Percentiles rank a stretch among this genome's conserved stretches.
Evolutionary conservation across 225 moss, liverwort and hornwort genomes (phyloP).

Genomic region (Marchantia paleacea): DNA sequence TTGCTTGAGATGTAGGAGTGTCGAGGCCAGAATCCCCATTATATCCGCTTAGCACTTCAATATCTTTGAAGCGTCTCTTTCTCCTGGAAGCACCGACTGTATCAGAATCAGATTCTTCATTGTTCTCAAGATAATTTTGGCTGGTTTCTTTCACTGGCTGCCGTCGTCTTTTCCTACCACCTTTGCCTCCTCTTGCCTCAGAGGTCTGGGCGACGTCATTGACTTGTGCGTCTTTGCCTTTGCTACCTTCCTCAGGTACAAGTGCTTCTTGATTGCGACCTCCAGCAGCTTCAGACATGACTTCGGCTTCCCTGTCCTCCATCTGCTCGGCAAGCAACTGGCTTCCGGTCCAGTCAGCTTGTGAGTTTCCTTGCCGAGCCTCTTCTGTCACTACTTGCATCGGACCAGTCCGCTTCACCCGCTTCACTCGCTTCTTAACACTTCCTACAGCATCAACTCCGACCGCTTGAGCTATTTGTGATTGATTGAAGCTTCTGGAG

Average conservation of each 20-base stretch:
- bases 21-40: constrained; percentile 59
- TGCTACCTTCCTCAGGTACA: constrained; percentile 27
- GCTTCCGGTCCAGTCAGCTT: constrained; percentile 29
- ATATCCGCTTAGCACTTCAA: constrained; percentile 56
- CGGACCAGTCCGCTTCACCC: constrained; percentile 56
- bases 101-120: constrained; percentile 54
- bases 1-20: constrained; percentile 53
- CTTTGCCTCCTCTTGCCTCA: constrained; percentile 32
- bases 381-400: constrained; percentile 64
- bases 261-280: constrained; percentile 31
- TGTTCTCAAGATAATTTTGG: constrained; percentile 28
- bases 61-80: constrained; percentile 77
- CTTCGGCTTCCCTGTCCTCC: constrained; percentile 31
- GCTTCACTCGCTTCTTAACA: constrained; percentile 39
- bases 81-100: constrained; percentile 47
- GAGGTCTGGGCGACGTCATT: constrained; percentile 36
- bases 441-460: constrained; percentile 33
- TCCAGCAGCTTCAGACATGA: constrained; percentile 28
- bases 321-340: constrained; percentile 39
- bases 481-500: constrained; percentile 78
- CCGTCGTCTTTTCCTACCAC: constrained; percentile 49
- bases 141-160: constrained; percentile 43
- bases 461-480: constrained; percentile 70
- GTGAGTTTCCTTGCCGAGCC: constrained; percentile 43
- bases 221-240: constrained; percentile 24